Evolutionary conservation across 306 rosid species (phyloP).

Genomic region (Phaseolus lunatus): DNA sequence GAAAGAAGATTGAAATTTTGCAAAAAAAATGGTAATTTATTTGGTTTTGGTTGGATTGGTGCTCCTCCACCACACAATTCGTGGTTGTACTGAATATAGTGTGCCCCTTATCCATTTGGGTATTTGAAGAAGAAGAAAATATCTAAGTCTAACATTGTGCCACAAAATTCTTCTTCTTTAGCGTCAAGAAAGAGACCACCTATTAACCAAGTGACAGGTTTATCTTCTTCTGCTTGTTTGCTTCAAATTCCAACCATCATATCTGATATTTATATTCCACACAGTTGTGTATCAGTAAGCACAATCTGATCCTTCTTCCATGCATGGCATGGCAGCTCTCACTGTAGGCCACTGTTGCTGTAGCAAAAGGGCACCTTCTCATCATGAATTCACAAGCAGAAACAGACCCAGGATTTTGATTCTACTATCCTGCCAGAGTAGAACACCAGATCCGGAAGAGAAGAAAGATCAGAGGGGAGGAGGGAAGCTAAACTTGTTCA

Average conservation of each 20-base stretch:
- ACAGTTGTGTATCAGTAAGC: not conserved
- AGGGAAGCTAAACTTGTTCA: conserved; percentile 30
- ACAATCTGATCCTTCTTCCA: conserved; percentile 6
- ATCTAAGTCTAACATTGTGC: conserved; percentile 8
- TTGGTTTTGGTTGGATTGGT: not conserved
- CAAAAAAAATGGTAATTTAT: not conserved
- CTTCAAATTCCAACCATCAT: conserved; percentile 1
- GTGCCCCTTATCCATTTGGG: conserved; percentile 21
- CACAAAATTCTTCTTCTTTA: not conserved
- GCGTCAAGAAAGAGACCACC: conserved; percentile 30
- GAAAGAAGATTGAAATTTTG: too few species aligned
- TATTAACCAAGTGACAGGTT: conserved; percentile 15
- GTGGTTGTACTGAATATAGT: not conserved
- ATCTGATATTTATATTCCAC: not conserved
- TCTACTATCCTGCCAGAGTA: conserved; percentile 50
- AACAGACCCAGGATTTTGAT: conserved; percentile 40
- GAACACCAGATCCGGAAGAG: conserved; percentile 45
- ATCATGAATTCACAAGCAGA: conserved; percentile 33
- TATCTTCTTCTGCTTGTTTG: conserved; percentile 14
- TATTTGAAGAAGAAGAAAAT: conserved; percentile 34
- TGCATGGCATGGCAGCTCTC: conserved; percentile 55
- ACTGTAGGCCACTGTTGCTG: conserved; percentile 40
- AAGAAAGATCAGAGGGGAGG: conserved; percentile 46
- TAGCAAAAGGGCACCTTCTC: conserved; percentile 9
- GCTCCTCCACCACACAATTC: conserved; percentile 6